phyloP scores from a whole-genome alignment of 2,329 filamentous ascomycete species.

The Cryoendolithus antarcticus region DNA sequence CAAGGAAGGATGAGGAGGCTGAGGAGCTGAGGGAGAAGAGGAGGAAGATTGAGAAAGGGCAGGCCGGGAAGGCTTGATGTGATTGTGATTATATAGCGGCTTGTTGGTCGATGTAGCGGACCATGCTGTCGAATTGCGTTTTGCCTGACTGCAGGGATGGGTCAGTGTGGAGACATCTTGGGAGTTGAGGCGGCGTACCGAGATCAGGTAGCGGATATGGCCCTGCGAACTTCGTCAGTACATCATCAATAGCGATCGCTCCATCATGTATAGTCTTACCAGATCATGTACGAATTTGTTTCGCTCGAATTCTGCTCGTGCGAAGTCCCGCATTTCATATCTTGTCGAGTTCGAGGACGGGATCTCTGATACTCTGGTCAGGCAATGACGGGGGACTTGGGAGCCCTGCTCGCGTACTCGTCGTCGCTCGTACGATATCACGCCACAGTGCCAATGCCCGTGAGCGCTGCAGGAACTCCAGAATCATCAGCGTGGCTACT shows the following conservation, averaged over 20 bases:
- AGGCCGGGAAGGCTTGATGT: not conserved
- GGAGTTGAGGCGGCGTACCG: conserved; percentile 18
- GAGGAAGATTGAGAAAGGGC: conserved; percentile 65
- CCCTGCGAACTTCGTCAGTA: conserved; percentile 18
- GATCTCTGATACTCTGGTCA: conserved; percentile 17
- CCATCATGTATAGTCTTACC: conserved; percentile 19
- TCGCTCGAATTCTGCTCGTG: conserved; percentile 36
- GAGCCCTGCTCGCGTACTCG: conserved; percentile 13
- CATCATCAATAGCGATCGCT: not conserved
- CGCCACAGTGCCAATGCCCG: conserved; percentile 36
- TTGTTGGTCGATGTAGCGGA: conserved; percentile 27
- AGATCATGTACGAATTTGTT: conserved; percentile 35
- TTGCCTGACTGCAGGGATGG: conserved; percentile 31
- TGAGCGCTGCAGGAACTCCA: conserved; percentile 37
- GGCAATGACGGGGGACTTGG: not conserved
- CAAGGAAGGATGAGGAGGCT: conserved; percentile 81
- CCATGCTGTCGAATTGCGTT: conserved; percentile 39
- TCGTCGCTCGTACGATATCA: conserved; percentile 32
- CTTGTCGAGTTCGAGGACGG: conserved; percentile 22
- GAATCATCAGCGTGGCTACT: not conserved
- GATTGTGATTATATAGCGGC: not conserved
- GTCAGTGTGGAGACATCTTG: not conserved
- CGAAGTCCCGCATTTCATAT: conserved; percentile 36
- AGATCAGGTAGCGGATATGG: conserved; percentile 38
- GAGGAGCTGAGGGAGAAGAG: conserved; percentile 79